Evolutionary conservation across 805 yeast species (phyloP).

Genomic region (Kuraishia floccosa): DNA sequence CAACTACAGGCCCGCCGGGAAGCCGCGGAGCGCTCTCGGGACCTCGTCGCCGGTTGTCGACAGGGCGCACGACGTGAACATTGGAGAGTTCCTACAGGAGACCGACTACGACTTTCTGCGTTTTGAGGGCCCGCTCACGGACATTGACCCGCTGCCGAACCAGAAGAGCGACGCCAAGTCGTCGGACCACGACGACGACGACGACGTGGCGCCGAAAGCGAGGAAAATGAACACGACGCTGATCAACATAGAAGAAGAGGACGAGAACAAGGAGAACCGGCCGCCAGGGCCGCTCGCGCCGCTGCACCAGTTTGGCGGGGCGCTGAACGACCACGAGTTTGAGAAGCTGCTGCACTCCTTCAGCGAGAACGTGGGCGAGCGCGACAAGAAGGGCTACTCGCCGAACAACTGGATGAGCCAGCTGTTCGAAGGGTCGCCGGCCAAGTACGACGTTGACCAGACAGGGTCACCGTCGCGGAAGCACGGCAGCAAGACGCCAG

Average conservation of each 20-base stretch:
- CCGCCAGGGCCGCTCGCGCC: too few relatives aligned
- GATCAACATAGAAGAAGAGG: conserved; percentile 35
- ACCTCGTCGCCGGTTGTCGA: background rate
- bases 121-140: conserved; percentile 33
- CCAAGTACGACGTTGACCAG: conserved; percentile 8
- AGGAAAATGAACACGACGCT: conserved; percentile 42
- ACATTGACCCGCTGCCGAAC: conserved; percentile 27
- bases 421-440: conserved; percentile 16
- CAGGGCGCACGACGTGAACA: background rate
- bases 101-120: background rate
- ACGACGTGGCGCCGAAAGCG: conserved; percentile 31
- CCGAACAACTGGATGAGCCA: conserved; percentile 16
- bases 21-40: too few relatives aligned
- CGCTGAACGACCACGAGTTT: too few relatives aligned
- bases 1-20: too few relatives aligned
- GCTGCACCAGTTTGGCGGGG: too few relatives aligned
- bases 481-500: conserved; percentile 1
- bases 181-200: conserved; percentile 21
- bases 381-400: conserved; percentile 3
- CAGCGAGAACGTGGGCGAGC: too few relatives aligned
- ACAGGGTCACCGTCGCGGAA: conserved; percentile 1
- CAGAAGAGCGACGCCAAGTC: background rate
- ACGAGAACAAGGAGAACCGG: conserved; percentile 19
- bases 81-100: background rate
- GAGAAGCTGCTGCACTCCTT: too few relatives aligned